Conservation (phyloP, 2,329 filamentous ascomycete genomes). For the Passalora sequoiae region DNA sequence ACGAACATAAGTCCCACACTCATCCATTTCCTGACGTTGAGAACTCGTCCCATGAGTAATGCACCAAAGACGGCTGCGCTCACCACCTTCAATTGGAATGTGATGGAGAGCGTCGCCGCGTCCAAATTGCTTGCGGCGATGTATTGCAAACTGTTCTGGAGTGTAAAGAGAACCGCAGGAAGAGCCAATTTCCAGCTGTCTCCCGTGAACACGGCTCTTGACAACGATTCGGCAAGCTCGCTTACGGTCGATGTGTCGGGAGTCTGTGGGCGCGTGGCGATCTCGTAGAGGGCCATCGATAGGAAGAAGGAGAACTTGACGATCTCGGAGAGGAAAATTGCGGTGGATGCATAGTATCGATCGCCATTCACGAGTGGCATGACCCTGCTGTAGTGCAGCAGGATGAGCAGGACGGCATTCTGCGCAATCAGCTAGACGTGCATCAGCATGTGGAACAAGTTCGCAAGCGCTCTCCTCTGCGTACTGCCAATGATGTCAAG, state of each 20-base stretch:
- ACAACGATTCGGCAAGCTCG: constrained; percentile 68
- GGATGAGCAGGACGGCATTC: constrained; percentile 72
- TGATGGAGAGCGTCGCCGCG: constrained; percentile 86
- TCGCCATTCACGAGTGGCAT: constrained; percentile 82
- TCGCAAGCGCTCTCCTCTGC: not conserved
- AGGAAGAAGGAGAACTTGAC: constrained; percentile 84
- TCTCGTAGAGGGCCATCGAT: constrained; percentile 81
- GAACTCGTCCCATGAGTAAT: constrained; percentile 63
- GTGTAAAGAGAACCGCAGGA: constrained; percentile 79
- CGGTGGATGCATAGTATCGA: constrained; percentile 88
- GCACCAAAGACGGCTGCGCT: constrained; percentile 86
- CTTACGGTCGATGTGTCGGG: constrained; percentile 59
- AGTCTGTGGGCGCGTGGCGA: constrained; percentile 71
- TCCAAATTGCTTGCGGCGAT: constrained; percentile 86
- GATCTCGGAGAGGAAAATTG: constrained; percentile 88
- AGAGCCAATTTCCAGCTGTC: constrained; percentile 95
- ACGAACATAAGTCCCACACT: constrained; percentile 72
- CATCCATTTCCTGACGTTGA: constrained; percentile 72
- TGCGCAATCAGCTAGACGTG: constrained; percentile 64
- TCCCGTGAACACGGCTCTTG: constrained; percentile 73
- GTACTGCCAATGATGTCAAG: constrained; percentile 59
- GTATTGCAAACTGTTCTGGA: constrained; percentile 93
- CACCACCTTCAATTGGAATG: constrained; percentile 92
- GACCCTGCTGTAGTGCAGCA: constrained; percentile 90
- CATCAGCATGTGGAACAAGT: constrained; percentile 19